Evolutionary conservation across 352 stramenopile genomes (phyloP).

Genomic region (Pythium guiyangense): DNA sequence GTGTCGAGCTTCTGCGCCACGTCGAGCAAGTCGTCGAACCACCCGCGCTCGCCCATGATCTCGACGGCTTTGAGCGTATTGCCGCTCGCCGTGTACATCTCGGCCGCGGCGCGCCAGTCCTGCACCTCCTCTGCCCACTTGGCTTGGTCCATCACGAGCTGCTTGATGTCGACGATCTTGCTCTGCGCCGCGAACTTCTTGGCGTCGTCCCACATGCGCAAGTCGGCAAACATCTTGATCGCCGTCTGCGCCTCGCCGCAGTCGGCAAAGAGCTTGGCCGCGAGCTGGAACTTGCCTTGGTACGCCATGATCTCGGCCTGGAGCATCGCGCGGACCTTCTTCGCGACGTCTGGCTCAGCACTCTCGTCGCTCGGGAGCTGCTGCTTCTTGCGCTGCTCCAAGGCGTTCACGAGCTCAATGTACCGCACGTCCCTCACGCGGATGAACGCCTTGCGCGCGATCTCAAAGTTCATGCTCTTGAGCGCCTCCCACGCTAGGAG

Average conservation of each 20-base stretch:
- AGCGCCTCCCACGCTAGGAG: conserved; percentile 85
- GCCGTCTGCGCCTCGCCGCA: conserved; percentile 76
- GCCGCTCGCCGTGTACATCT: conserved; percentile 91
- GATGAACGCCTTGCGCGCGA: conserved; percentile 86
- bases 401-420: conserved; percentile 86
- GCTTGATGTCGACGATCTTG: conserved; percentile 79
- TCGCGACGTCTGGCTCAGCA: conserved; percentile 30
- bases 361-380: conserved; percentile 28
- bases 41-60: conserved; percentile 85
- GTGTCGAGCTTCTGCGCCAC: conserved; percentile 61
- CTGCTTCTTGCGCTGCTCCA: conserved; percentile 76
- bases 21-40: conserved; percentile 83
- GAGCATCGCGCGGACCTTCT: conserved; percentile 62
- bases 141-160: conserved; percentile 88
- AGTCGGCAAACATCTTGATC: conserved; percentile 92
- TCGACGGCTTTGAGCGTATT: conserved; percentile 76
- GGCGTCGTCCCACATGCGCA: conserved; percentile 93
- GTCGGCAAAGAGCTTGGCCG: conserved; percentile 86
- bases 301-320: conserved; percentile 91
- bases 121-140: conserved; percentile 91
- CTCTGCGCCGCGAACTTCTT: conserved; percentile 86
- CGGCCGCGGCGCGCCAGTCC: conserved; percentile 88
- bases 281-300: conserved; percentile 88
- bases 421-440: conserved; percentile 89
- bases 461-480: conserved; percentile 75